These are phyloP conservation scores for Tetrahymena elliotti DNA, from an alignment of 73 alveolate genomes.

Conservation along the genomic window DNA sequence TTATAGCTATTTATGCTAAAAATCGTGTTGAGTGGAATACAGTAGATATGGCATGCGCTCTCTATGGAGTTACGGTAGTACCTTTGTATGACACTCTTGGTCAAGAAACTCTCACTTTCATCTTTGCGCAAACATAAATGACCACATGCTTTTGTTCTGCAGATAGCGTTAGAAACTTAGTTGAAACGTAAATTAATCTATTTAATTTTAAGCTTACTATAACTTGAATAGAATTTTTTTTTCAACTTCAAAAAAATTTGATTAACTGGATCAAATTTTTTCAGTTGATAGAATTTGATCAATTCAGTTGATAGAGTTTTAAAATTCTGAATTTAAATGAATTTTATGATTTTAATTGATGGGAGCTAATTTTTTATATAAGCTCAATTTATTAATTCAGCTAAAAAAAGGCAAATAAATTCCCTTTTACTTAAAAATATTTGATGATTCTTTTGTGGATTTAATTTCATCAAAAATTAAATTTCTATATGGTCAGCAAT, in stretches of 20 bases:
- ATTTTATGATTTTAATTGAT: constrained; percentile 6
- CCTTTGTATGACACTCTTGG: constrained; percentile 64
- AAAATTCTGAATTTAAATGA: not conserved
- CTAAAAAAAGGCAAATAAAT: too few relatives aligned
- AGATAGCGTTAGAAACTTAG: constrained; percentile 1
- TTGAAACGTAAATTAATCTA: not conserved
- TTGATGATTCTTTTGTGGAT: too few relatives aligned
- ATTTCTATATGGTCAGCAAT: not conserved
- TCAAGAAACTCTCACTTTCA: constrained; percentile 9
- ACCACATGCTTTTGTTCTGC: constrained; percentile 23
- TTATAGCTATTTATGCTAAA: constrained; percentile 54
- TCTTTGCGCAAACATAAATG: constrained; percentile 13
- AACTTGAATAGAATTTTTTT: not conserved
- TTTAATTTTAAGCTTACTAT: not conserved
- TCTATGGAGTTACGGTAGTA: constrained; percentile 47
- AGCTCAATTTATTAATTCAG: too few relatives aligned
- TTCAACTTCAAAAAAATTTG: too few relatives aligned
- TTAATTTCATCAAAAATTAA: not conserved
- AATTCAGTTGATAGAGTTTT: too few relatives aligned
- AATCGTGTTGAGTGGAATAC: constrained; percentile 68
- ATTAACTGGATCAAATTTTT: not conserved
- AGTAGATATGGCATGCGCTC: constrained; percentile 47
- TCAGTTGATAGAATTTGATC: too few relatives aligned
- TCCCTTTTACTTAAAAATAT: too few relatives aligned
- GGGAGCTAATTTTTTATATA: not conserved